Percentiles rank a stretch among this genome's conserved stretches.
phyloP scores from a whole-genome alignment of 176 grass and related monocot species.

The Hordeum marinum region DNA sequence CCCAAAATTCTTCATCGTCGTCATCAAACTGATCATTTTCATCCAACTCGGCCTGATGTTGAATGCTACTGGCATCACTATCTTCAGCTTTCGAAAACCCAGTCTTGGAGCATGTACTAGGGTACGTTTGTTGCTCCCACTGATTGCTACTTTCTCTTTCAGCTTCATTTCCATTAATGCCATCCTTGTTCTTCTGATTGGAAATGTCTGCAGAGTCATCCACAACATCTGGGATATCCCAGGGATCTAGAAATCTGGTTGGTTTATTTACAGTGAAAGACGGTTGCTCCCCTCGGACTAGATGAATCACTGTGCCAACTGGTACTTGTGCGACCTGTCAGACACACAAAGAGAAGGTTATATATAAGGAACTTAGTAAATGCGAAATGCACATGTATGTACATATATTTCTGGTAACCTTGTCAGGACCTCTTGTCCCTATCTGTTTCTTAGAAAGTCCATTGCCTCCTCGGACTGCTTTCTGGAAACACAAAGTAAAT shows the following conservation, averaged over 20 bases:
- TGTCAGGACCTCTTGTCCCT: slow-evolving; percentile 17
- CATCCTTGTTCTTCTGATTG: not conserved
- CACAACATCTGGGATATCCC: slow-evolving; percentile 52
- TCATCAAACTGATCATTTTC: slow-evolving; percentile 27
- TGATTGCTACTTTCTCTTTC: not conserved
- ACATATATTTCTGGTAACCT: not conserved
- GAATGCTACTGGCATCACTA: not conserved
- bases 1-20: slow-evolving; percentile 34
- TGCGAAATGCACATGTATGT: not conserved
- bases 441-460: slow-evolving; percentile 22
- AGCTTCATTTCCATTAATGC: slow-evolving; percentile 8
- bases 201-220: slow-evolving; percentile 15
- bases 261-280: slow-evolving; percentile 44
- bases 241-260: slow-evolving; percentile 25
- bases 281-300: slow-evolving; percentile 58
- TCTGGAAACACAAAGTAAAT: slow-evolving; percentile 42
- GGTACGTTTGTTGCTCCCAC: not conserved
- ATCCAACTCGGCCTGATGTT: slow-evolving; percentile 1
- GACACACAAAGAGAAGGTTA: not conserved
- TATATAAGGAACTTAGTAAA: not conserved
- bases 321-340: slow-evolving; percentile 67
- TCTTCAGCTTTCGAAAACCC: not conserved
- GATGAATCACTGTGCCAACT: slow-evolving; percentile 89
- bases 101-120: not conserved
- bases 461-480: slow-evolving; percentile 45